Percentiles rank a stretch among this genome's conserved stretches.
These are phyloP conservation scores for Exobasidium cylindrosporum DNA, from an alignment of 1,284 basidiomycete genomes.

Conservation along the genomic window DNA sequence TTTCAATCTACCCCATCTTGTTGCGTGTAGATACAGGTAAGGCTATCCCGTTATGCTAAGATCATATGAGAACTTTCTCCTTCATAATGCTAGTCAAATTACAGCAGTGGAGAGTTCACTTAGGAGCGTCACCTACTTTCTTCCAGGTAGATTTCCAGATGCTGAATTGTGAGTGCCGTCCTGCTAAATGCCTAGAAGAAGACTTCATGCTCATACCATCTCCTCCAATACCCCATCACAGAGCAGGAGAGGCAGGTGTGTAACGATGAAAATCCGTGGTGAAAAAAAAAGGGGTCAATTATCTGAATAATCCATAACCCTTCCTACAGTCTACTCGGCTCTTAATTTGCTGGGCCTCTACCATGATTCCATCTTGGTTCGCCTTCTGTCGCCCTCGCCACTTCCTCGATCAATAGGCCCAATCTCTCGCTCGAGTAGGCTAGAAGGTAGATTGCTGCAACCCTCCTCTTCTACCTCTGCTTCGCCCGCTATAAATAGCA, in stretches of 20 bases:
- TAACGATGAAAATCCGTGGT: no score
- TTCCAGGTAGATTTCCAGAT: conserved; percentile 93
- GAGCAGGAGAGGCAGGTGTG: conserved; percentile 16
- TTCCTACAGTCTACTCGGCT: conserved; percentile 54
- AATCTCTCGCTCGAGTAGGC: background rate
- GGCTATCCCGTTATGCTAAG: background rate
- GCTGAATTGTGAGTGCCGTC: conserved; percentile 85
- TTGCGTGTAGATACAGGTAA: no score
- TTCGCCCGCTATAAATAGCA: conserved; percentile 13
- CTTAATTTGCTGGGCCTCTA: conserved; percentile 57
- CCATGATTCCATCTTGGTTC: conserved; percentile 57
- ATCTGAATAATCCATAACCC: no score
- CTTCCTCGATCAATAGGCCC: conserved; percentile 11
- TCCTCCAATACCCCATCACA: no score
- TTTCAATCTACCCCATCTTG: no score
- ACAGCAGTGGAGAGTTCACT: conserved; percentile 81
- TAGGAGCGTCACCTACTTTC: conserved; percentile 85
- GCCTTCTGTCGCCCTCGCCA: conserved; percentile 32
- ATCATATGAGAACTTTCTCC: conserved; percentile 46
- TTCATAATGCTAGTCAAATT: conserved; percentile 58
- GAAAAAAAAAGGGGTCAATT: no score
- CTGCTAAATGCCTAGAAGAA: conserved; percentile 48
- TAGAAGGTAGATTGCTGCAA: background rate
- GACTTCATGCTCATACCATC: no score
- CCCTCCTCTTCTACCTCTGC: conserved; percentile 1